A percentile compares a stretch with the other conserved stretches of the same genome.
Conservation (phyloP, 2,329 filamentous ascomycete species). For the Fonsecaea erecta region DNA sequence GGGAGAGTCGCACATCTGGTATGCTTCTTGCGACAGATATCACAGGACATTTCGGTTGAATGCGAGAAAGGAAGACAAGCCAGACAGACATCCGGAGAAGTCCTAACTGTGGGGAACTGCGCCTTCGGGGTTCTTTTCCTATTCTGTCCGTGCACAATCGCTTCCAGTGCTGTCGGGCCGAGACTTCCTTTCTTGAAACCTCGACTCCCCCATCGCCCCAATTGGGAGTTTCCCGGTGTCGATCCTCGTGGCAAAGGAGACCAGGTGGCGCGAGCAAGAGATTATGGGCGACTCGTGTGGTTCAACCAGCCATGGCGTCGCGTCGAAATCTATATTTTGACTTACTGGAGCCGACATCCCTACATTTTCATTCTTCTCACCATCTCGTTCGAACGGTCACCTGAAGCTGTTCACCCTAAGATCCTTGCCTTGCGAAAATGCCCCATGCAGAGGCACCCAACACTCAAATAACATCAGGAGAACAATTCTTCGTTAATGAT, state of each 20-base stretch:
- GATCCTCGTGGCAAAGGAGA: slow-evolving; percentile 3
- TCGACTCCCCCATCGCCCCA: background rate
- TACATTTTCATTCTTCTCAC: background rate
- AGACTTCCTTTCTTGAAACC: background rate
- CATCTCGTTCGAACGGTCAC: background rate
- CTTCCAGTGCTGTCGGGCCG: background rate
- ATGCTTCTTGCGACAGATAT: slow-evolving; percentile 12
- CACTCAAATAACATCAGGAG: slow-evolving; percentile 4
- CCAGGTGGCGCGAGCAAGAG: background rate
- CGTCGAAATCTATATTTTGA: slow-evolving; percentile 1
- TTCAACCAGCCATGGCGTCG: background rate
- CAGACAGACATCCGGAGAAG: background rate
- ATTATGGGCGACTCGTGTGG: background rate
- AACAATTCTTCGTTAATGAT: slow-evolving; percentile 51
- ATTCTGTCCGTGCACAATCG: background rate
- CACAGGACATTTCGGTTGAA: slow-evolving; percentile 11
- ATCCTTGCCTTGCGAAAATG: slow-evolving; percentile 13
- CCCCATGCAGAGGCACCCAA: slow-evolving; percentile 25
- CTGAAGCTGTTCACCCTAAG: background rate
- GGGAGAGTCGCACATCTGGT: slow-evolving; percentile 1
- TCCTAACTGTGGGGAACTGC: background rate
- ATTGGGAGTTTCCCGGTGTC: slow-evolving; percentile 10
- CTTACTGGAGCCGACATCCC: background rate
- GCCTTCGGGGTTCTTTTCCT: slow-evolving; percentile 13
- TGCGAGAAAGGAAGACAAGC: background rate